Conservation (phyloP, 148 eudicot species). For the Rhododendron vialii region DNA sequence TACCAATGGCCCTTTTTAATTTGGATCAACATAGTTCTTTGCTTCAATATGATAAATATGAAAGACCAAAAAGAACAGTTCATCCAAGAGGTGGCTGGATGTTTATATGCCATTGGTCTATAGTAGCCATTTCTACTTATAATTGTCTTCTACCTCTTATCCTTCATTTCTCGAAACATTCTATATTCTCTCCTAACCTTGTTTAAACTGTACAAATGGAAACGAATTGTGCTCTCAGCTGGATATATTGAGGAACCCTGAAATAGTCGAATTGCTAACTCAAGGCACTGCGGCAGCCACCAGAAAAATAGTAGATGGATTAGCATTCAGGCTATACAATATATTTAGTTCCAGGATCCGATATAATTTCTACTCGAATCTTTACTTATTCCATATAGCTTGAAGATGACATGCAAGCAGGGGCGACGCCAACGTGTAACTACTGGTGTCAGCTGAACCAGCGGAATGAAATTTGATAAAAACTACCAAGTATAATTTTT, state of each 20-base stretch:
- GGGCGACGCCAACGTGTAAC: neutral
- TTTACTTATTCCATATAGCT: neutral
- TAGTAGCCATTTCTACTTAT: neutral
- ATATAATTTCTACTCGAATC: neutral
- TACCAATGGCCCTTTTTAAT: neutral
- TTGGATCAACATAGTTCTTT: neutral
- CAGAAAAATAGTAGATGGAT: neutral
- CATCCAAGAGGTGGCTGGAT: neutral
- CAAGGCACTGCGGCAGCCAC: neutral
- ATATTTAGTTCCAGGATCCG: neutral
- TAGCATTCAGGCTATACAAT: neutral
- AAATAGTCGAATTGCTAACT: neutral
- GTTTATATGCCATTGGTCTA: neutral
- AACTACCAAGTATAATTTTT: neutral
- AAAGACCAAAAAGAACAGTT: neutral
- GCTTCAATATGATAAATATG: neutral
- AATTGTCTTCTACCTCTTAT: neutral
- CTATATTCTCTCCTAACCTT: neutral
- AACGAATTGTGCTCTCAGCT: neutral
- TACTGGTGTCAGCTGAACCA: neutral
- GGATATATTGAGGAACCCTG: neutral
- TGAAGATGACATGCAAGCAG: neutral
- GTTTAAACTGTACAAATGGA: neutral
- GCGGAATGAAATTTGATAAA: neutral
- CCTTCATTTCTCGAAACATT: neutral